phyloP scores from a whole-genome alignment of 139 green algal genomes.

The Dunaliella primolecta region DNA sequence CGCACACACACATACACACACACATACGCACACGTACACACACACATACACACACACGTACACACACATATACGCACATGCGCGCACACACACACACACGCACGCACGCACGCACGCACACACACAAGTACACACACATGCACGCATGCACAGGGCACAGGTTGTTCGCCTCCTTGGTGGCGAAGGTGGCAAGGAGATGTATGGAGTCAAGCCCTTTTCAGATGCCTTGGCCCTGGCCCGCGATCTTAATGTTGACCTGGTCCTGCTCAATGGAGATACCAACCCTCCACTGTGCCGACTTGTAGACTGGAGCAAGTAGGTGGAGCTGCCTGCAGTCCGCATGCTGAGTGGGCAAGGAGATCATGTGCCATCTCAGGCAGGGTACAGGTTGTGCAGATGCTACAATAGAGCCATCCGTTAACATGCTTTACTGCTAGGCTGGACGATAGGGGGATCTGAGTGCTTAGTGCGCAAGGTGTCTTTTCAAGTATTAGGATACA shows the following conservation, averaged over 20 bases:
- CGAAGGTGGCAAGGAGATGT: conserved; percentile 1
- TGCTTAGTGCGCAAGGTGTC: too few species aligned
- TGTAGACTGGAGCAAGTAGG: conserved; percentile 43
- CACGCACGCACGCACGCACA: background rate
- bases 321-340: too few species aligned
- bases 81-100: background rate
- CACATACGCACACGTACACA: background rate
- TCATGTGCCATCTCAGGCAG: too few species aligned
- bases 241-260: conserved; percentile 22
- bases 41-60: background rate
- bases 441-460: too few species aligned
- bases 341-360: too few species aligned
- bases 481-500: too few species aligned
- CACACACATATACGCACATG: background rate
- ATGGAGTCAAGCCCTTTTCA: conserved; percentile 1
- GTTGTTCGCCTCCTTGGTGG: background rate
- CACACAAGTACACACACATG: background rate
- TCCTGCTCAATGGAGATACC: conserved; percentile 38
- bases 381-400: too few species aligned
- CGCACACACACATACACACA: background rate
- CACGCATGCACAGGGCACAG: background rate
- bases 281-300: conserved; percentile 33
- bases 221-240: background rate
- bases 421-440: too few species aligned
- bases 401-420: too few species aligned